Evolutionary conservation across 2,329 filamentous ascomycete species (phyloP).

Genomic region (Aspergillus costaricaensis): DNA sequence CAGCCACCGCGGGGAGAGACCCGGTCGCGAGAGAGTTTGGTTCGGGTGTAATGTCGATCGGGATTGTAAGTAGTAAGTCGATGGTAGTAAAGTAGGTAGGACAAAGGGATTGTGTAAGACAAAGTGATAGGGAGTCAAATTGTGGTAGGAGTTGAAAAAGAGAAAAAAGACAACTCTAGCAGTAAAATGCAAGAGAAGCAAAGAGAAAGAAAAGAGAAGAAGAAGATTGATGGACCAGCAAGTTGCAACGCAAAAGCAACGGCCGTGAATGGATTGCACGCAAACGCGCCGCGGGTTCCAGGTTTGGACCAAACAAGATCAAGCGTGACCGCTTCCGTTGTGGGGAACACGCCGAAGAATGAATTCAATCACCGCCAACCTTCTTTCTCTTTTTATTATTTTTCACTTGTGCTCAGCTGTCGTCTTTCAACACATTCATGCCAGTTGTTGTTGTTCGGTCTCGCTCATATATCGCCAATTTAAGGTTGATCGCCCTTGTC

Average conservation of each 20-base stretch:
- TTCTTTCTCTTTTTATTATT: no score
- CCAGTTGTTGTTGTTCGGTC: background rate
- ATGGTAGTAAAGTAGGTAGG: background rate
- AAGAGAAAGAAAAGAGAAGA: conserved; percentile 9
- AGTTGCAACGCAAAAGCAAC: background rate
- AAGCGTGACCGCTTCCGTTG: conserved; percentile 25
- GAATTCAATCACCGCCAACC: background rate
- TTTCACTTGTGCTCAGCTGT: no score
- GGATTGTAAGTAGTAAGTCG: background rate
- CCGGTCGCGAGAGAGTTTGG: background rate
- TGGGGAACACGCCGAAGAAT: conserved; percentile 16
- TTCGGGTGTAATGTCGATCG: conserved; percentile 7
- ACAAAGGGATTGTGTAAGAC: conserved; percentile 7
- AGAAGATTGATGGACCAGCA: conserved; percentile 1
- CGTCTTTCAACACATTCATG: background rate
- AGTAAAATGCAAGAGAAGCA: background rate
- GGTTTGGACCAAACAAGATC: background rate
- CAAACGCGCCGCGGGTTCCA: conserved; percentile 1
- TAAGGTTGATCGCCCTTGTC: conserved; percentile 1
- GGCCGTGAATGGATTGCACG: background rate
- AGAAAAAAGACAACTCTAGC: background rate
- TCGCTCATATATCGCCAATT: background rate
- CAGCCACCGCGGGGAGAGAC: conserved; percentile 23
- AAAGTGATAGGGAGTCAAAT: background rate
- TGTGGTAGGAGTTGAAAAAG: background rate